Conservation (phyloP, 345 rosid species). For the Turritis glabra region DNA sequence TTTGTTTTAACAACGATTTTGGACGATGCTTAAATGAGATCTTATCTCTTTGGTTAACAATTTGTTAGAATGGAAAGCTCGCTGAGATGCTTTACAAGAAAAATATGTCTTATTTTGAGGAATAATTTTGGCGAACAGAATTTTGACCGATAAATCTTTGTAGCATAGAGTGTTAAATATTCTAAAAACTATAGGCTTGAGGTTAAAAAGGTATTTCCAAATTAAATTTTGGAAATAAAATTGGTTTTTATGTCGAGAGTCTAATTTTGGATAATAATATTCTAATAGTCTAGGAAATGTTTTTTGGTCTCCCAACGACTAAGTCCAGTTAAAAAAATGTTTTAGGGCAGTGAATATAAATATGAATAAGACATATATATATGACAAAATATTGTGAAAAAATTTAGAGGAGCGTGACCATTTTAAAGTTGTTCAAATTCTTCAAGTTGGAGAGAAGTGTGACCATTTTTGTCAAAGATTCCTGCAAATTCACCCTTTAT, state of each 20-base stretch:
- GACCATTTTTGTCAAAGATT: neutral
- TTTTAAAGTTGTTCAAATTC: neutral
- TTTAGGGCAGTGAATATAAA: neutral
- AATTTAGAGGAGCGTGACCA: neutral
- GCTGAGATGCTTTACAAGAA: no score
- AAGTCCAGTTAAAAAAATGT: neutral
- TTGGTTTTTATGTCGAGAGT: neutral
- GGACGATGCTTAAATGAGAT: neutral
- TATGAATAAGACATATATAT: neutral
- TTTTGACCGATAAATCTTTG: neutral
- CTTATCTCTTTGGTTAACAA: neutral
- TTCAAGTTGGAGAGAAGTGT: neutral
- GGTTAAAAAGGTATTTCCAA: neutral
- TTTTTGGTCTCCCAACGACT: neutral
- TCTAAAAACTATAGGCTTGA: neutral
- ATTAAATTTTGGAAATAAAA: neutral
- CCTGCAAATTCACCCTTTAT: neutral
- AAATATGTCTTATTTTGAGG: neutral
- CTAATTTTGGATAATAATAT: neutral
- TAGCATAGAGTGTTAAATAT: neutral
- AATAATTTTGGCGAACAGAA: neutral
- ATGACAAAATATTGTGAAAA: neutral
- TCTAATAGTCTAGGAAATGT: neutral
- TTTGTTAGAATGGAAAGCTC: no score
- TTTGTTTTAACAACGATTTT: neutral